Evolutionary conservation across 2,329 filamentous ascomycete genomes (phyloP), one percentile per base, ranked within the genome.

Genomic region (Hysterium pulicare): DNA sequence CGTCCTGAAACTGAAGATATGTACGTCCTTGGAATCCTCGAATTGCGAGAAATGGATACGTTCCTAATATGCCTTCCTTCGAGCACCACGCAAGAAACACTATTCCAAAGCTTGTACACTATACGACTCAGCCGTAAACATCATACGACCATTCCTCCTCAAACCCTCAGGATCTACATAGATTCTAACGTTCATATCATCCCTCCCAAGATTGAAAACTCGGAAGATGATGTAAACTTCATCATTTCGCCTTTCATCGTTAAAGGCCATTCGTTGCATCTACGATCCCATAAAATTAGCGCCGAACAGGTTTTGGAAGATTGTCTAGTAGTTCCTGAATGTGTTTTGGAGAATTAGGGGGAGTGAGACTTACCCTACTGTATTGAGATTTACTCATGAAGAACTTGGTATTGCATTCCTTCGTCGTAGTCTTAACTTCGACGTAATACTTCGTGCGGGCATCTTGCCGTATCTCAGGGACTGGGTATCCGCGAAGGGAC

Each of bases 341-440:
- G n/a, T n/a, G n/a, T n/a, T n/a, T n/a, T n/a, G n/a, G n/a, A n/a
- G n/a, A n/a, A n/a, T n/a, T n/a, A n/a, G n/a, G n/a, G n/a, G n/a
- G n/a, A n/a, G n/a, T n/a, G n/a, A n/a, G n/a, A n/a, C n/a, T n/a
- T n/a, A n/a, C n/a, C n/a, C 58, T 55, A 22, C 51, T 41, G 38
- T 70, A 73, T 48, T 77, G 73, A 1, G 50, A 43, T 31, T 67
- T 65, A 48, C 69, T 75, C 58, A 75, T 67, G 34, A 57, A 75
- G 37, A 77, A 75, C 0, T 69, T 65, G 6, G 62, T 67, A 3
- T 63, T 56, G 22, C 55, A 64, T 4, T 50, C 36, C 1, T 51
- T 53, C 0, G 65, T 69, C 0, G 73, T 76, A 1, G 73, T 62
- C 49, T 77, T 77, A 24, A 78, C 74, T 40, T 77, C 75, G 5